Conservation (phyloP, 1,284 basidiomycete genomes). For the Porodaedalea pini region DNA sequence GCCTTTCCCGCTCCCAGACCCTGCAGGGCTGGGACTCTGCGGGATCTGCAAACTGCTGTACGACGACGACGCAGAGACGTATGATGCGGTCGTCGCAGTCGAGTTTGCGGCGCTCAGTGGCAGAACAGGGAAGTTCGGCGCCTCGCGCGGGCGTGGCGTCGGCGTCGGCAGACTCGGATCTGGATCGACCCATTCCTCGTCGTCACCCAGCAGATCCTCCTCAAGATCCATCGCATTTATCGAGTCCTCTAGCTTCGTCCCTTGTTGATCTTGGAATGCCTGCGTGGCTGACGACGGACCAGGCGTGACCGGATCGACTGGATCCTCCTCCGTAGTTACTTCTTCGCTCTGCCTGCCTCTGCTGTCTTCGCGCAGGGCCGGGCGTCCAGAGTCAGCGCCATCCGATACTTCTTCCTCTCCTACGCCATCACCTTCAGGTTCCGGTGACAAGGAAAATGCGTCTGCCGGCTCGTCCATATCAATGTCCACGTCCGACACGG, state of each 20-base stretch:
- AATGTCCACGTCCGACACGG: slow-evolving; percentile 70
- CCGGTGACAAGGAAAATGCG: slow-evolving; percentile 39
- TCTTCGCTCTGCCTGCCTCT: slow-evolving; percentile 31
- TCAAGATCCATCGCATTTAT: slow-evolving; percentile 26
- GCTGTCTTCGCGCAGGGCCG: slow-evolving; percentile 1
- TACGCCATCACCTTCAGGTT: slow-evolving; percentile 34
- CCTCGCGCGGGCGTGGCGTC: slow-evolving; percentile 27
- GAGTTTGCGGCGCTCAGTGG: slow-evolving; percentile 13
- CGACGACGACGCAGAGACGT: slow-evolving; percentile 18
- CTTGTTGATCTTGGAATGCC: slow-evolving; percentile 21
- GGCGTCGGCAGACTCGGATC: slow-evolving; percentile 33
- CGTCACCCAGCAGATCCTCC: slow-evolving; percentile 47
- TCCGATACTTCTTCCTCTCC: slow-evolving; percentile 37
- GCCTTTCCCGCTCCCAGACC: slow-evolving; percentile 9
- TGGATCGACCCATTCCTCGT: slow-evolving; percentile 66
- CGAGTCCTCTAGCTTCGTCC: slow-evolving; percentile 28
- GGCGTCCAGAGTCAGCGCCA: background rate
- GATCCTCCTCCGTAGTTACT: slow-evolving; percentile 64
- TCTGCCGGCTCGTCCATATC: slow-evolving; percentile 47
- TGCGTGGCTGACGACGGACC: slow-evolving; percentile 38
- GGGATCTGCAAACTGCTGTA: slow-evolving; percentile 11
- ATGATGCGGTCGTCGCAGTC: slow-evolving; percentile 18
- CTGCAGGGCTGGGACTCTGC: background rate
- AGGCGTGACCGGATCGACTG: slow-evolving; percentile 61
- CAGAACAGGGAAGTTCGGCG: slow-evolving; percentile 25